A percentile compares a stretch with the other conserved stretches of the same genome.
Conservation (phyloP, 106 monocot genomes). For the Acorus gramineus region DNA sequence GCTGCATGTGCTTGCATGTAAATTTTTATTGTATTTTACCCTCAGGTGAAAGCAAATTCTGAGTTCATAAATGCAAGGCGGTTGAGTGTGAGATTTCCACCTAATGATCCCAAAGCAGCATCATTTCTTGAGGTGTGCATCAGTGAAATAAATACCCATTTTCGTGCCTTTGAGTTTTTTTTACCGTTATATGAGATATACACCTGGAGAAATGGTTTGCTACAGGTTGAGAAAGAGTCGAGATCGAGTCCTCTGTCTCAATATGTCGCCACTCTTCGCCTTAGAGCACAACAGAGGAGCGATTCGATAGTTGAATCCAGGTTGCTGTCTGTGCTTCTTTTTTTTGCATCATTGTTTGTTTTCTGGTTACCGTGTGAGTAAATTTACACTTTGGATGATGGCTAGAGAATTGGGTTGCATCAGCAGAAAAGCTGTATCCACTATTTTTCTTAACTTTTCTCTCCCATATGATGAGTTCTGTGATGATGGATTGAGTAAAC, state of each 20-base stretch:
- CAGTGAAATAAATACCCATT: neutral
- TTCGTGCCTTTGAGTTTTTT: neutral
- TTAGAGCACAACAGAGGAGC: conserved; percentile 53
- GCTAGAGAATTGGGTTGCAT: neutral
- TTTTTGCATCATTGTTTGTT: neutral
- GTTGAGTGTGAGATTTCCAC: conserved; percentile 36
- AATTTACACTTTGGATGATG: neutral
- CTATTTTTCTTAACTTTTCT: too few species aligned
- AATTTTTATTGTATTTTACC: neutral
- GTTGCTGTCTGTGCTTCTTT: conserved; percentile 13
- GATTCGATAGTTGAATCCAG: conserved; percentile 69
- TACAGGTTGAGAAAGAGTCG: conserved; percentile 72
- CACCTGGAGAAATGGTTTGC: neutral
- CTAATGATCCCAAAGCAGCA: conserved; percentile 40
- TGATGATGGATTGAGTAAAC: too few species aligned
- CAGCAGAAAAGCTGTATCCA: too few species aligned
- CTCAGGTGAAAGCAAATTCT: conserved; percentile 63
- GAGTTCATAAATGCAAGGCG: conserved; percentile 61
- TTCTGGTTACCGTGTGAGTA: neutral
- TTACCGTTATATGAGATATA: conserved; percentile 5
- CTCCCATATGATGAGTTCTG: too few species aligned
- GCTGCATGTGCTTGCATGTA: neutral
- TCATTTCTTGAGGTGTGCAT: conserved; percentile 57
- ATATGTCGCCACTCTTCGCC: conserved; percentile 42
- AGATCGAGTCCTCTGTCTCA: conserved; percentile 58